Conservation (phyloP, 495 filamentous ascomycete genomes). For the Cairneyella variabilis region DNA sequence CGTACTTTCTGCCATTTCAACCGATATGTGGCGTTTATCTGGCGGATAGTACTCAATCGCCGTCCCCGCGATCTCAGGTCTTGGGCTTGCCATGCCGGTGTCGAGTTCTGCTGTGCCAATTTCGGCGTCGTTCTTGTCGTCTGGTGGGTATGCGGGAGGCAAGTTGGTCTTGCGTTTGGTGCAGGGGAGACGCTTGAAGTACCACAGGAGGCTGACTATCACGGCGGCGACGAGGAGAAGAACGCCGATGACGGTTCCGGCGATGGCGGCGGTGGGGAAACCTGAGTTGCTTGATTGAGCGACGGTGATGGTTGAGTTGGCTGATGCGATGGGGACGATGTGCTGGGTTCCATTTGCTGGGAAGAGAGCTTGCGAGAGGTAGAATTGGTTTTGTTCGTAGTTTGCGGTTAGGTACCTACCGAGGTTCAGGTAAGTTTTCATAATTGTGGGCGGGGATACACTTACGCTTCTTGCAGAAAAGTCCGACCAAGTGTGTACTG, state of each 20-base stretch:
- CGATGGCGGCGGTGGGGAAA: background rate
- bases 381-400: background rate
- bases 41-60: background rate
- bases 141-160: background rate
- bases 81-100: background rate
- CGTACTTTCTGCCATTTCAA: background rate
- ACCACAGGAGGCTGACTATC: background rate
- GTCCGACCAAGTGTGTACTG: constrained; percentile 54
- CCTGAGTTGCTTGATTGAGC: background rate
- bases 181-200: too few species aligned
- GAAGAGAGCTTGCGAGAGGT: background rate
- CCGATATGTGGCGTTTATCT: background rate
- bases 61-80: background rate
- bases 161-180: background rate
- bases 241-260: background rate
- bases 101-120: background rate
- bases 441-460: too few species aligned
- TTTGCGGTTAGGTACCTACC: background rate
- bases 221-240: background rate
- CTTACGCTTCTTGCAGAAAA: constrained; percentile 52
- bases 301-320: background rate
- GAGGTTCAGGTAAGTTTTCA: too few species aligned
- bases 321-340: background rate
- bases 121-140: background rate
- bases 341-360: background rate